Evolutionary conservation across 2,329 filamentous ascomycete genomes (phyloP), one percentile per base, ranked within the genome.

Genomic region (Phialocephala sp.): DNA sequence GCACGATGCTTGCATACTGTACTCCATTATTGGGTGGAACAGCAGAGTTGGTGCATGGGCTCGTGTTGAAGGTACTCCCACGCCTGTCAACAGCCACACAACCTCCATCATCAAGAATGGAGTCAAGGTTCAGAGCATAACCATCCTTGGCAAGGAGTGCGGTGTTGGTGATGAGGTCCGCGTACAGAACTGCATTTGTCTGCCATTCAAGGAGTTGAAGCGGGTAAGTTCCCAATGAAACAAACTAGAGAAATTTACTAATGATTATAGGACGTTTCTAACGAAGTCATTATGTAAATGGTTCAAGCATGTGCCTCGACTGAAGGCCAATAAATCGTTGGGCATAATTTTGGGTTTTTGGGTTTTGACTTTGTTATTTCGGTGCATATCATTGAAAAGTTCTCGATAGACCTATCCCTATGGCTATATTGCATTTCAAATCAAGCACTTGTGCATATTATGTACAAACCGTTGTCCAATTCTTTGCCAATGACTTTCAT

Each of bases 121-220:
- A 60, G 89, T 98, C 80, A 98, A 98, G 85, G 95, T 99, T 60
- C 95, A 98, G 84, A 97, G 93, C 79, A 95, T 98, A 77, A 98
- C 94, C 56, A 99, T 98, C 72, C 80, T 99, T 69, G 94, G 94
- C 77, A 97, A 98, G 84, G 95, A 99, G 80, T 98, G 94, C 76
- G 88, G 84, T 63, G 95, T 98, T 36, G 93, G 91, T 4, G 95
- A 99, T 74, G 95, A 98, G 80, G 90, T 98, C 12, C 88, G 93
- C 69, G 93, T 99, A 73, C 94, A 98, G 83, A 98, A 99, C 82
- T 99, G 95, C 78, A 89, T 99, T 66, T 98, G 95, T 82, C 81
- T 99, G 82, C 95, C 95, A 11, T 97, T 94, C 81, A 99, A 99
- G 86, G 95, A 98, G 82, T 81, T 99, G 78, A 98, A 97, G 88